These are phyloP conservation scores for Falciphora oryzae DNA, from an alignment of 2,329 filamentous ascomycete genomes.

Conservation along the genomic window DNA sequence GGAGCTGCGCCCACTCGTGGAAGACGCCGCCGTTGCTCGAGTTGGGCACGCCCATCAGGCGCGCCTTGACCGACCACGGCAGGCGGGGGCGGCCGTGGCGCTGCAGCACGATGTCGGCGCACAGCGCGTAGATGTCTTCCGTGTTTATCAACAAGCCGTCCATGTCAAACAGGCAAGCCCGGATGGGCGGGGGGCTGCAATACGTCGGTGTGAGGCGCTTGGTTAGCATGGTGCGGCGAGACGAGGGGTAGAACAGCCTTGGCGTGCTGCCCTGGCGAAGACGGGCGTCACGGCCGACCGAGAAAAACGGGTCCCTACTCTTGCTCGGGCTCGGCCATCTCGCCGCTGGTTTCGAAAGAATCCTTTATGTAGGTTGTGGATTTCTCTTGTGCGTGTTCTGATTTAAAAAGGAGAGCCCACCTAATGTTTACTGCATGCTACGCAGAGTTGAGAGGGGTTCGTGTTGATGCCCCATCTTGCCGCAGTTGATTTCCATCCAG, in stretches of 20 bases:
- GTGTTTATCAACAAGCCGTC: slow-evolving; percentile 68
- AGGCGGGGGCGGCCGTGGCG: slow-evolving; percentile 54
- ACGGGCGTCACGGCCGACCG: background rate
- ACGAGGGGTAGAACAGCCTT: background rate
- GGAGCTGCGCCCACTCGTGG: slow-evolving; percentile 61
- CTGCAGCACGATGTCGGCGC: slow-evolving; percentile 57
- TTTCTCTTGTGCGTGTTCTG: too few species aligned
- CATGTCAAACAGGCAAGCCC: slow-evolving; percentile 70
- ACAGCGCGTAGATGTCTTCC: slow-evolving; percentile 62
- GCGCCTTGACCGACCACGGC: slow-evolving; percentile 63
- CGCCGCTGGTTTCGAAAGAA: background rate
- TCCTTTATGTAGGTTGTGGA: too few species aligned
- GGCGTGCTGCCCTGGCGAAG: background rate
- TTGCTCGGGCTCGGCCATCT: background rate
- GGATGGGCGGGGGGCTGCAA: slow-evolving; percentile 44
- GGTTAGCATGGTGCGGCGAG: background rate
- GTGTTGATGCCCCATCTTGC: too few species aligned
- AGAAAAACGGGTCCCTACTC: background rate
- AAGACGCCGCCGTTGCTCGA: slow-evolving; percentile 49
- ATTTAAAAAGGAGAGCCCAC: too few species aligned
- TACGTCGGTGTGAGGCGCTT: background rate
- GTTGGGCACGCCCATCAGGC: slow-evolving; percentile 59
- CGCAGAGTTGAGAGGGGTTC: too few species aligned
- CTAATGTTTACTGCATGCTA: too few species aligned
- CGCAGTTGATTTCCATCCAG: too few species aligned